Conservation (phyloP, 345 rosid genomes). For the Salix dunnii region DNA sequence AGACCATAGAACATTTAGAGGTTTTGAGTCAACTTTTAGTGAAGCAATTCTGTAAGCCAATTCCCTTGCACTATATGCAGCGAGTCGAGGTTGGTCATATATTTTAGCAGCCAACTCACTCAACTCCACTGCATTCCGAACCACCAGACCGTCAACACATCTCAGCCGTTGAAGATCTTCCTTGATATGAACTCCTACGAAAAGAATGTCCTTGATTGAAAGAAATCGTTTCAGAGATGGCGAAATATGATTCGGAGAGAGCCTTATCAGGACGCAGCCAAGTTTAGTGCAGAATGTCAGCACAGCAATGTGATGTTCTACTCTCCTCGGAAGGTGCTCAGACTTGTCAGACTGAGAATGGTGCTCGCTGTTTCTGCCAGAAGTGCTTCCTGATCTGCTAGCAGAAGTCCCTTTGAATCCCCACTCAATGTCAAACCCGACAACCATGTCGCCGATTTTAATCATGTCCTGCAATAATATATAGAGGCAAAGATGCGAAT, state of each 20-base stretch:
- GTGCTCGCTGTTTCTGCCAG: constrained; percentile 6
- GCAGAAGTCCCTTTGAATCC: constrained; percentile 17
- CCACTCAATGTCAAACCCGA: constrained; percentile 30
- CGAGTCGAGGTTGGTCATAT: constrained; percentile 25
- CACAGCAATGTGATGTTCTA: constrained; percentile 25
- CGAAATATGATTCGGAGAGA: constrained; percentile 18
- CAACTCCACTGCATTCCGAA: constrained; percentile 24
- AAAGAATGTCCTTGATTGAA: constrained; percentile 18
- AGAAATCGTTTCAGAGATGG: constrained; percentile 23
- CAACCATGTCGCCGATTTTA: constrained; percentile 25
- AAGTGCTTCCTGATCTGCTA: constrained; percentile 18
- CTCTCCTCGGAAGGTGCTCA: constrained; percentile 10
- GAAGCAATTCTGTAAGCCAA: constrained; percentile 16
- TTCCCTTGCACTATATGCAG: constrained; percentile 18
- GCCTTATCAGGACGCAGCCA: constrained; percentile 25
- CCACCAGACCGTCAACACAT: constrained; percentile 12
- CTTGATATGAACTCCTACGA: constrained; percentile 27
- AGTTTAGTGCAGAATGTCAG: constrained; percentile 26
- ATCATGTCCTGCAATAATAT: constrained; percentile 29
- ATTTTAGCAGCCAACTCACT: constrained; percentile 28
- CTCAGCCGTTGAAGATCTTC: constrained; percentile 22
- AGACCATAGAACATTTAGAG: constrained; percentile 24
- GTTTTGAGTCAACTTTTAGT: constrained; percentile 15
- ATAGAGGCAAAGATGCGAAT: constrained; percentile 31
- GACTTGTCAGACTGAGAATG: background rate